Percentiles rank a stretch among this genome's conserved stretches.
phyloP scores from a whole-genome alignment of 768 basidiomycete genomes.

The Glaciozyma martinii region DNA sequence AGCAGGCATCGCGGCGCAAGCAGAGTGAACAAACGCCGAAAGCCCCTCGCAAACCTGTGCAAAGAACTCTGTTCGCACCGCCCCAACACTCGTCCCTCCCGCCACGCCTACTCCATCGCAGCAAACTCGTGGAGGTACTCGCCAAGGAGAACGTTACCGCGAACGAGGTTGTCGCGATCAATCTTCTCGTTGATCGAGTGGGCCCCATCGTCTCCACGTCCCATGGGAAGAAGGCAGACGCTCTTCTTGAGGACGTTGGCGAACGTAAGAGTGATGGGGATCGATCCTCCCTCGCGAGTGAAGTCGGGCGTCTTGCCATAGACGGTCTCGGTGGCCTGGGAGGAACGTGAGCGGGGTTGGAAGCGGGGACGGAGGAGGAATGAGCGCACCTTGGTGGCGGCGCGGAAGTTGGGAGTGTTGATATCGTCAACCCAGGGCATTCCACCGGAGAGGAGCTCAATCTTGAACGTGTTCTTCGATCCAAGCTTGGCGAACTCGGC shows the following conservation, averaged over 20 bases:
- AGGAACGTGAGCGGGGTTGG: neutral
- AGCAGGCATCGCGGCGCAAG: too few species aligned
- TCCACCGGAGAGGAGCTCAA: slow-evolving; percentile 69
- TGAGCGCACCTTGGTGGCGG: slow-evolving; percentile 52
- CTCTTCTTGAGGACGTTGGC: slow-evolving; percentile 79
- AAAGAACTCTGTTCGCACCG: neutral
- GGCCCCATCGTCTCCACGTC: slow-evolving; percentile 36
- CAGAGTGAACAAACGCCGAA: too few species aligned
- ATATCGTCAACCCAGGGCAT: slow-evolving; percentile 51
- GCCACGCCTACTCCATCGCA: neutral
- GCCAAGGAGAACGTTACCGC: slow-evolving; percentile 59
- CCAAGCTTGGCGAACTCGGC: slow-evolving; percentile 75
- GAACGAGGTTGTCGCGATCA: slow-evolving; percentile 63
- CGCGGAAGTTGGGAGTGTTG: slow-evolving; percentile 87
- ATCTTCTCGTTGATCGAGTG: slow-evolving; percentile 60
- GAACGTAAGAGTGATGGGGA: slow-evolving; percentile 68
- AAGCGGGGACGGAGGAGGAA: neutral
- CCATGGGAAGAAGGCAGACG: slow-evolving; percentile 71
- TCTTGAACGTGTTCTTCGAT: slow-evolving; percentile 66
- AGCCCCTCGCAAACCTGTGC: too few species aligned
- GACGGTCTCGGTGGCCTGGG: slow-evolving; percentile 41
- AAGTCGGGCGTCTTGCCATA: slow-evolving; percentile 70
- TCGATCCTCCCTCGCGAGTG: slow-evolving; percentile 87
- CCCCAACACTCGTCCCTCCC: neutral
- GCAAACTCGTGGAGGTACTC: slow-evolving; percentile 62